phyloP scores from a whole-genome alignment of 768 basidiomycete species.

The Suillus subluteus region DNA sequence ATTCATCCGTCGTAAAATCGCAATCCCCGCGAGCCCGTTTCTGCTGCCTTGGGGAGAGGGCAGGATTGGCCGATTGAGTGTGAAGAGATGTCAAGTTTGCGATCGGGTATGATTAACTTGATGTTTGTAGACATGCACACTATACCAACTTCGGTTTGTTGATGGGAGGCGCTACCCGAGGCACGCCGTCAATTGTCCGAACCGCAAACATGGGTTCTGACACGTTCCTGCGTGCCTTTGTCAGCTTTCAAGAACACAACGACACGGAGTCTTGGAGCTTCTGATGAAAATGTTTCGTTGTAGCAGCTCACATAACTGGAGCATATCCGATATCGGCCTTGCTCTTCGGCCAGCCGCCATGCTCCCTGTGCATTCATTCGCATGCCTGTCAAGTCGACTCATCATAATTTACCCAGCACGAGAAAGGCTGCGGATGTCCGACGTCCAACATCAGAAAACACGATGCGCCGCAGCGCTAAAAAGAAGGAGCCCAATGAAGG shows the following conservation, averaged over 20 bases:
- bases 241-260: not conserved
- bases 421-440: not conserved
- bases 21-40: slow-evolving; percentile 27
- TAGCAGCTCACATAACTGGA: not conserved
- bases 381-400: no score
- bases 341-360: no score
- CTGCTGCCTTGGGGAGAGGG: not conserved
- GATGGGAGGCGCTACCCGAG: not conserved
- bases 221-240: slow-evolving; percentile 80
- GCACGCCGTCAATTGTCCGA: slow-evolving; percentile 31
- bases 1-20: not conserved
- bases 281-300: not conserved
- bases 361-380: no score
- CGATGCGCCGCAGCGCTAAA: no score
- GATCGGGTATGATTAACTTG: not conserved
- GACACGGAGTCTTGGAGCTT: not conserved
- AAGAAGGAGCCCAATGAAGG: no score
- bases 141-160: not conserved
- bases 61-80: not conserved
- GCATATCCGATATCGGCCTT: no score
- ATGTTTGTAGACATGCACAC: not conserved
- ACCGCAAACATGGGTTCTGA: slow-evolving; percentile 74
- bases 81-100: not conserved
- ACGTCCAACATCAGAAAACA: not conserved
- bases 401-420: no score